A percentile compares a stretch with the other conserved stretches of the same genome.
Conservation (phyloP, 179 eudicot genomes). For the Camellia oleifera region DNA sequence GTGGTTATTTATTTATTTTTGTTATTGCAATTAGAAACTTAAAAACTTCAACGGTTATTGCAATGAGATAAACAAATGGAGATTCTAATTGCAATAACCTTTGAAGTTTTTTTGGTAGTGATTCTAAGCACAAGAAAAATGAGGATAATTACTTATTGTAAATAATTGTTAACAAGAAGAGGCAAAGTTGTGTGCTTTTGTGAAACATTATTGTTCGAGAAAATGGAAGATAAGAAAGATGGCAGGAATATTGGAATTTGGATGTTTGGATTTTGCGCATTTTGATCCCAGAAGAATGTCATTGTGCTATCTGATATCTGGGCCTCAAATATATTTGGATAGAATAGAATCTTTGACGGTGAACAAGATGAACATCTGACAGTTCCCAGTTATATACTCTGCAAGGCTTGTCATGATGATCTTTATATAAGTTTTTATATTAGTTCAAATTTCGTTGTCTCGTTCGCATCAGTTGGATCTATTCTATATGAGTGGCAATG, state of each 20-base stretch:
- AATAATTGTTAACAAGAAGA: not conserved
- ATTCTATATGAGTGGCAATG: too few species aligned
- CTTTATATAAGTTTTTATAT: not conserved
- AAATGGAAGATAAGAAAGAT: not conserved
- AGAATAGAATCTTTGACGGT: not conserved
- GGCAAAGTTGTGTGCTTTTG: not conserved
- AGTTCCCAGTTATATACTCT: not conserved
- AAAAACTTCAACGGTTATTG: too few species aligned
- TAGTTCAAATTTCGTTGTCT: not conserved
- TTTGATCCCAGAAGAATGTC: not conserved
- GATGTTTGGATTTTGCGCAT: not conserved
- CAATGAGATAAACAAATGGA: not conserved
- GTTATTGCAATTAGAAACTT: not conserved
- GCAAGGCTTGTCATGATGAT: not conserved
- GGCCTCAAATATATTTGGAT: not conserved
- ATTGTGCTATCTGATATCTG: not conserved
- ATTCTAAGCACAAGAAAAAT: not conserved
- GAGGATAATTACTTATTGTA: not conserved
- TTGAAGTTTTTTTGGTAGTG: not conserved
- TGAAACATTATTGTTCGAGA: constrained; percentile 9
- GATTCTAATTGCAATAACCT: not conserved
- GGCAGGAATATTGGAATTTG: not conserved
- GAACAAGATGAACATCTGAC: not conserved
- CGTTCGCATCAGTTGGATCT: too few species aligned
- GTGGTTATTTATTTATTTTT: constrained; percentile 4